Evolutionary conservation across 164 flowering plant genomes (phyloP).

Genomic region (Santalum album): DNA sequence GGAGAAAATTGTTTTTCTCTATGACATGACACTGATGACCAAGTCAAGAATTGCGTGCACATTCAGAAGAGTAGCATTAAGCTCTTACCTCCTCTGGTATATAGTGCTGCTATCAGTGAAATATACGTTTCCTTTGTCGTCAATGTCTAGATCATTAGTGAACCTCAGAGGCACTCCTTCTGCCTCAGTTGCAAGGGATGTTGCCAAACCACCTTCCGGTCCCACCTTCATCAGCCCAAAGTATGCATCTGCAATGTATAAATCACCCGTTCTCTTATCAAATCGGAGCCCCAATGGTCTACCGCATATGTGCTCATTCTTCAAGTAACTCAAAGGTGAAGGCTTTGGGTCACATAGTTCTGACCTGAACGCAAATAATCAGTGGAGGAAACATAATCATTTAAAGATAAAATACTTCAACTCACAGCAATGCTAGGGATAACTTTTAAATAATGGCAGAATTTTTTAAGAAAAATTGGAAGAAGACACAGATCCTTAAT

Average conservation of each 20-base stretch:
- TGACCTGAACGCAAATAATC: slow-evolving; percentile 30
- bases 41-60: too few relatives aligned
- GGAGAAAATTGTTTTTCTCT: too few relatives aligned
- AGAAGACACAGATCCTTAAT: too few relatives aligned
- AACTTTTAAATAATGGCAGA: too few relatives aligned
- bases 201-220: slow-evolving; percentile 88
- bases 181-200: slow-evolving; percentile 55
- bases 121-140: slow-evolving; percentile 80
- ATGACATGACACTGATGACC: too few relatives aligned
- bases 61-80: neutral
- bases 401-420: neutral
- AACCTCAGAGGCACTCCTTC: slow-evolving; percentile 79
- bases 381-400: neutral
- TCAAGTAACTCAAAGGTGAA: slow-evolving; percentile 47
- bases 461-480: too few relatives aligned
- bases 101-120: slow-evolving; percentile 85
- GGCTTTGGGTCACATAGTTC: slow-evolving; percentile 67
- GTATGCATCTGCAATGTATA: slow-evolving; percentile 97
- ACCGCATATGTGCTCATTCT: slow-evolving; percentile 91
- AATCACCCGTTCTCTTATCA: slow-evolving; percentile 75
- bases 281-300: slow-evolving; percentile 91
- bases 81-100: slow-evolving; percentile 67
- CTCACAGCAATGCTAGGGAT: too few relatives aligned
- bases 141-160: slow-evolving; percentile 85
- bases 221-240: slow-evolving; percentile 90